Conservation (phyloP, 192 early-diverging fungal genomes). For the Backusella parvicylindrica region DNA sequence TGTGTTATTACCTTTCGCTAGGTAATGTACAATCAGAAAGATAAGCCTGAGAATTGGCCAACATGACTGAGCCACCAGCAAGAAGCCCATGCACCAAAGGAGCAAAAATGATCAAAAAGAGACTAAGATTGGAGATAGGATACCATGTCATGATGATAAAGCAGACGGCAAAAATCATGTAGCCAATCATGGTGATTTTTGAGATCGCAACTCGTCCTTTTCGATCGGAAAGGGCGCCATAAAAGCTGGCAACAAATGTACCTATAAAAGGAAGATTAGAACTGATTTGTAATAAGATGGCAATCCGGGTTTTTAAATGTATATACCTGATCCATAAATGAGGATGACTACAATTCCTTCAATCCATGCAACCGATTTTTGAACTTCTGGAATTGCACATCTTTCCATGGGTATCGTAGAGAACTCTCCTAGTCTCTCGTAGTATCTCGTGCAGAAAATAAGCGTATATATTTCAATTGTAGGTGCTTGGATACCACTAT, state of each 20-base stretch:
- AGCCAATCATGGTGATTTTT: constrained; percentile 15
- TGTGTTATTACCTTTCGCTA: constrained; percentile 2
- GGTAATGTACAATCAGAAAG: constrained; percentile 28
- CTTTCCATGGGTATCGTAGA: not conserved
- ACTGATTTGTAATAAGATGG: not conserved
- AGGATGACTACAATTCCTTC: not conserved
- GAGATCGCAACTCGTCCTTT: constrained; percentile 21
- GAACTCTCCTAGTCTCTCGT: not conserved
- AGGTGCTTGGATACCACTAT: not conserved
- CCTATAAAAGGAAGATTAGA: constrained; percentile 3
- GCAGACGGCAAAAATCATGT: not conserved
- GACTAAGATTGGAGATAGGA: constrained; percentile 7
- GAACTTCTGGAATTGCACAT: not conserved
- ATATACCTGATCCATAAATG: not conserved
- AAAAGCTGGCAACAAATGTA: constrained; percentile 16
- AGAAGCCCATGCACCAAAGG: constrained; percentile 24
- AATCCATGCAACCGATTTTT: not conserved
- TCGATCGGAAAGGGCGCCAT: constrained; percentile 29
- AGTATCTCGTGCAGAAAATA: not conserved
- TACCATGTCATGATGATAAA: constrained; percentile 6
- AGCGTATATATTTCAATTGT: not conserved
- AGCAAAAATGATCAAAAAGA: constrained; percentile 18
- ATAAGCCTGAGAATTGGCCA: constrained; percentile 29
- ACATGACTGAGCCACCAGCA: constrained; percentile 15
- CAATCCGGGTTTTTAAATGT: not conserved